Conservation (phyloP, 257 asterid genomes). For the Perilla frutescens region DNA sequence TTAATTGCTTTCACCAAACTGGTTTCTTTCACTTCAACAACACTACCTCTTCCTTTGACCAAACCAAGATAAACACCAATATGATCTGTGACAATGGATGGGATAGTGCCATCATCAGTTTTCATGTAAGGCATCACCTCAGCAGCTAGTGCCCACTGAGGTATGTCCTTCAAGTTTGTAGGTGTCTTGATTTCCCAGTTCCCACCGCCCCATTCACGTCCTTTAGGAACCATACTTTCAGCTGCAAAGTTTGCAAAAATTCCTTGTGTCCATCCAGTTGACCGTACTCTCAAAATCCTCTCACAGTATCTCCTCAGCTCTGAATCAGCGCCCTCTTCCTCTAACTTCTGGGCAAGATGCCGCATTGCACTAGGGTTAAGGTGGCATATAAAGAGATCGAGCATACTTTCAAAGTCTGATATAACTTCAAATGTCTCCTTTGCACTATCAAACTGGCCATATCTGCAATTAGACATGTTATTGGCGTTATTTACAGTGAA, state of each 20-base stretch:
- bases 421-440: constrained; percentile 98
- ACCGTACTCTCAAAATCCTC: constrained; percentile 92
- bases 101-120: constrained; percentile 96
- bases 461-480: constrained; percentile 62
- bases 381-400: constrained; percentile 95
- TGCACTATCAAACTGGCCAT: constrained; percentile 96
- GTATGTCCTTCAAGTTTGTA: constrained; percentile 86
- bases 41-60: constrained; percentile 94
- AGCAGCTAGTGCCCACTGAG: constrained; percentile 99
- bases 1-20: constrained; percentile 83
- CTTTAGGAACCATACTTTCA: constrained; percentile 99
- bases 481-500: constrained; percentile 32
- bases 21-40: constrained; percentile 94
- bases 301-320: constrained; percentile 97
- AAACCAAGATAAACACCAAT: constrained; percentile 97
- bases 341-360: constrained; percentile 93
- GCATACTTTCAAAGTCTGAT: constrained; percentile 95
- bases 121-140: constrained; percentile 99
- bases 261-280: constrained; percentile 99
- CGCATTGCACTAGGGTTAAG: constrained; percentile 99
- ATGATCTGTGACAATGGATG: constrained; percentile 93
- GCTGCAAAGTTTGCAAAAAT: constrained; percentile 98
- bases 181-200: constrained; percentile 99
- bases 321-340: constrained; percentile 86
- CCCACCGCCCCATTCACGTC: constrained; percentile 99